Conservation (phyloP, 2,329 filamentous ascomycete genomes). For the Penicillium sp. region DNA sequence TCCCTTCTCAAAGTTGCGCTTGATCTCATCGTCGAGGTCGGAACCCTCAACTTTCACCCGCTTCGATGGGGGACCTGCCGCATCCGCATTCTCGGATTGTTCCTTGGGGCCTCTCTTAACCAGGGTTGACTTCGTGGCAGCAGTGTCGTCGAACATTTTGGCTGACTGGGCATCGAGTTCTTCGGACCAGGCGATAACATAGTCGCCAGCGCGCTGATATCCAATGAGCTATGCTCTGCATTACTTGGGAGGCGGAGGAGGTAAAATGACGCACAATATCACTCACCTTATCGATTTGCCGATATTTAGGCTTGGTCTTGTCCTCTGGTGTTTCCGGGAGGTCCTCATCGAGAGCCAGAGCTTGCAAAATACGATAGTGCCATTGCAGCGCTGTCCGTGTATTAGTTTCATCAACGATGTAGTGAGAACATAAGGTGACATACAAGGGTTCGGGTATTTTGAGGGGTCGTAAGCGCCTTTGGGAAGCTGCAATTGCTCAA, state of each 20-base stretch:
- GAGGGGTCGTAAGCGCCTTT: slow-evolving; percentile 76
- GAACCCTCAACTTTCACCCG: slow-evolving; percentile 41
- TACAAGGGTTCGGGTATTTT: slow-evolving; percentile 78
- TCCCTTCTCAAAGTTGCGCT: slow-evolving; percentile 40
- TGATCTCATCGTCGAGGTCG: slow-evolving; percentile 37
- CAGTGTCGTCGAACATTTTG: slow-evolving; percentile 33
- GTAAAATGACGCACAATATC: slow-evolving; percentile 21
- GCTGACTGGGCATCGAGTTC: slow-evolving; percentile 58
- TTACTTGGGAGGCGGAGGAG: background rate
- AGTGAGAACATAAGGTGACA: slow-evolving; percentile 7
- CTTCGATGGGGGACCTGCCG: slow-evolving; percentile 38
- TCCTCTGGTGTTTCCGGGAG: slow-evolving; percentile 69
- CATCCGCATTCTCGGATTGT: slow-evolving; percentile 19
- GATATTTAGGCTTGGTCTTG: slow-evolving; percentile 75
- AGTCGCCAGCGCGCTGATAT: slow-evolving; percentile 62
- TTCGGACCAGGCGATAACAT: slow-evolving; percentile 71
- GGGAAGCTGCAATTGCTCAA: slow-evolving; percentile 84
- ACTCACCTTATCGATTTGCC: slow-evolving; percentile 71
- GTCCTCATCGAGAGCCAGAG: slow-evolving; percentile 86
- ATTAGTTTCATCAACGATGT: background rate
- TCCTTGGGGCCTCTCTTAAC: slow-evolving; percentile 44
- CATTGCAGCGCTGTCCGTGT: slow-evolving; percentile 65
- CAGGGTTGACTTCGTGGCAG: slow-evolving; percentile 42
- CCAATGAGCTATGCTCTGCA: background rate
- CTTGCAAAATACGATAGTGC: slow-evolving; percentile 94